These are phyloP conservation scores for Teunomyces pallodes DNA, from an alignment of 805 yeast species.

Conservation along the genomic window DNA sequence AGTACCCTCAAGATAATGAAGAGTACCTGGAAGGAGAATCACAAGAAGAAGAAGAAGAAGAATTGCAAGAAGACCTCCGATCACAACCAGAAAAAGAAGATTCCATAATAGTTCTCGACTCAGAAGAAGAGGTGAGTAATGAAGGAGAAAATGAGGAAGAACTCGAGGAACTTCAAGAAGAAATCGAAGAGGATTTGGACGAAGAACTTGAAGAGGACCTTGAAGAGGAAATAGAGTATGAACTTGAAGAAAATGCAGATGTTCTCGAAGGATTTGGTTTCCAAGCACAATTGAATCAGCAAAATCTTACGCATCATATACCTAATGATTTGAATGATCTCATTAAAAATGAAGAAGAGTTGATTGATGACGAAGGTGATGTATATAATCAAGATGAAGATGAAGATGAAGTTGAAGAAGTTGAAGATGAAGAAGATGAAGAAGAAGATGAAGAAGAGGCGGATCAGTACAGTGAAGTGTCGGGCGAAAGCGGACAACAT, in stretches of 20 bases:
- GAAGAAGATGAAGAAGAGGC: neutral
- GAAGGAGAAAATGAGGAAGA: conserved; percentile 5
- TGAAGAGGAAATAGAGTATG: neutral
- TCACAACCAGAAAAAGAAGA: neutral
- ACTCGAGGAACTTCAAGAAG: conserved; percentile 1
- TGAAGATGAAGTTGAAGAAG: neutral
- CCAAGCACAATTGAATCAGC: neutral
- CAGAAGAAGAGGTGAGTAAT: conserved; percentile 5
- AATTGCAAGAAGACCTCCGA: conserved; percentile 1
- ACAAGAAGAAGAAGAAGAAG: conserved; percentile 2
- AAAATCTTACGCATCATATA: too few species aligned
- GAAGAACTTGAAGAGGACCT: neutral
- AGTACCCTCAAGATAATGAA: neutral
- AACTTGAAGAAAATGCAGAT: neutral
- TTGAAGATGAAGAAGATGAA: neutral
- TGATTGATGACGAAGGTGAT: neutral
- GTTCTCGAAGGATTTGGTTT: neutral
- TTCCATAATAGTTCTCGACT: neutral
- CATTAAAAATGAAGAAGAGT: neutral
- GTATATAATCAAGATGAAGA: neutral
- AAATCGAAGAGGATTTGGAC: neutral
- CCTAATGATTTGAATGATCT: too few species aligned
- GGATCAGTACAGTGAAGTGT: neutral
- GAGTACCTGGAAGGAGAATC: neutral
- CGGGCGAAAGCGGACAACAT: neutral